phyloP scores from a whole-genome alignment of 2,329 filamentous ascomycete genomes.

The Pseudohalonectria lignicola region DNA sequence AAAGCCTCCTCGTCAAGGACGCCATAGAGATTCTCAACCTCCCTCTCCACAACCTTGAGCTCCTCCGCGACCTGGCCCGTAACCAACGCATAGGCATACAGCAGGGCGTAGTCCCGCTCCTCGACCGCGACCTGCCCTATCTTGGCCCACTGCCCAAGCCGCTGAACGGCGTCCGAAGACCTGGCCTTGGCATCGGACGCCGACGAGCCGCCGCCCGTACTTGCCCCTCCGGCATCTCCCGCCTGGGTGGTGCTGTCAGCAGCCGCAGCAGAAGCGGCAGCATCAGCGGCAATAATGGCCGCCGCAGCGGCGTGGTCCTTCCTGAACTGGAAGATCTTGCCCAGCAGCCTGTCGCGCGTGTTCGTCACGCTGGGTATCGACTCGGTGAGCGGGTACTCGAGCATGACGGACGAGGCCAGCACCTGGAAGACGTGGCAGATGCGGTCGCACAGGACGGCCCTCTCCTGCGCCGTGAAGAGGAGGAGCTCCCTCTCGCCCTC shows the following conservation, averaged over 20 bases:
- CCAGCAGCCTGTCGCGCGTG: slow-evolving; percentile 70
- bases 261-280: background rate
- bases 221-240: no score
- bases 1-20: slow-evolving; percentile 49
- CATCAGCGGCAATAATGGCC: background rate
- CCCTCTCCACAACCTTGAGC: slow-evolving; percentile 45
- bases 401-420: slow-evolving; percentile 82
- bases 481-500: slow-evolving; percentile 75
- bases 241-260: no score
- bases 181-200: background rate
- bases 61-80: slow-evolving; percentile 57
- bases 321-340: slow-evolving; percentile 80
- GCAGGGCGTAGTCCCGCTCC: slow-evolving; percentile 76
- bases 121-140: slow-evolving; percentile 31
- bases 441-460: slow-evolving; percentile 69
- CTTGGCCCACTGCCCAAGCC: slow-evolving; percentile 2
- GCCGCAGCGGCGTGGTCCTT: slow-evolving; percentile 44
- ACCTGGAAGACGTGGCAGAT: slow-evolving; percentile 85
- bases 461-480: slow-evolving; percentile 66
- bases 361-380: slow-evolving; percentile 74
- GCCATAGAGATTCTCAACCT: slow-evolving; percentile 54
- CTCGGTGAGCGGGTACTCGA: slow-evolving; percentile 88
- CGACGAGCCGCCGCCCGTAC: background rate
- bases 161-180: background rate
- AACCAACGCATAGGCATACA: slow-evolving; percentile 80